Percentiles rank a stretch among this genome's conserved stretches.
phyloP scores from a whole-genome alignment of 495 filamentous ascomycete species.

The Lasiosphaeriaceae sp. region DNA sequence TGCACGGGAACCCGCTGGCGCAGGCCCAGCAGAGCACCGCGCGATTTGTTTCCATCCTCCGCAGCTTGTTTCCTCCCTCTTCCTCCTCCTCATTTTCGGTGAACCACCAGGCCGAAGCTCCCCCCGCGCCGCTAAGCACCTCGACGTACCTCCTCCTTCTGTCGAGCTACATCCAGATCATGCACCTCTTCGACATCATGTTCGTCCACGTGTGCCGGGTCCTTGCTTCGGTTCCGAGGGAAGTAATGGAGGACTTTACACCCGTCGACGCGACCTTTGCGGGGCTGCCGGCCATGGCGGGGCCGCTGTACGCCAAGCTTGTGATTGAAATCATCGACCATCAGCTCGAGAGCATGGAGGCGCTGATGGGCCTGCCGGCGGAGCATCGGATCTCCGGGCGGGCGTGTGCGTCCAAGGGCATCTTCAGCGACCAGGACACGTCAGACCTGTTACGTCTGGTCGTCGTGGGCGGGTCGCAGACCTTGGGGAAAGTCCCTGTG shows the following conservation, averaged over 20 bases:
- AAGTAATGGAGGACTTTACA: neutral
- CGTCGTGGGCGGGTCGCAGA: neutral
- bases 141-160: neutral
- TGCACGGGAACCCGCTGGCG: neutral
- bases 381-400: neutral
- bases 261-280: neutral
- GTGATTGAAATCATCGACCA: neutral
- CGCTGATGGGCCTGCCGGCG: neutral
- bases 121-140: neutral
- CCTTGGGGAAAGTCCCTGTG: neutral
- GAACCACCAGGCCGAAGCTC: too few relatives aligned
- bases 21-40: neutral
- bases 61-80: neutral
- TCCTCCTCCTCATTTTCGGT: neutral
- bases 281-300: neutral
- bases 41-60: neutral
- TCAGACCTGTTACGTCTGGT: neutral
- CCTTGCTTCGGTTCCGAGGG: neutral
- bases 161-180: neutral
- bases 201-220: neutral
- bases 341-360: neutral
- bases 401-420: neutral
- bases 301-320: neutral
- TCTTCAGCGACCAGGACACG: neutral
- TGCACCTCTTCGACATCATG: neutral